These are phyloP conservation scores for Synchytrium microbalum DNA, from an alignment of 371 early-diverging fungal genomes.

Conservation along the genomic window DNA sequence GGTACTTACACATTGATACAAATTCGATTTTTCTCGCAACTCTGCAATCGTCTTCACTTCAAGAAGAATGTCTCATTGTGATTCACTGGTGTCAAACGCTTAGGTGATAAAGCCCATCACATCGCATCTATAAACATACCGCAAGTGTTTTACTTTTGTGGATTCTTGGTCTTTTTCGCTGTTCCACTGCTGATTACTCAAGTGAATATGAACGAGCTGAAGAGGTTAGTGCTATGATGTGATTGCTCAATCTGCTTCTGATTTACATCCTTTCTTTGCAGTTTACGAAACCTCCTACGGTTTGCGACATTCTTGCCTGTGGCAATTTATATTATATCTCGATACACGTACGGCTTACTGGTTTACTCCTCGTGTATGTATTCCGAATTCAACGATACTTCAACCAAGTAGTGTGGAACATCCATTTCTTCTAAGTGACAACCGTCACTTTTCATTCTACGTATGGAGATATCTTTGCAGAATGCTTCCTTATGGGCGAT, in stretches of 20 bases:
- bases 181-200: slow-evolving; percentile 6
- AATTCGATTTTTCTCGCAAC: no score
- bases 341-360: slow-evolving; percentile 14
- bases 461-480: slow-evolving; percentile 76
- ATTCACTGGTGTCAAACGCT: background rate
- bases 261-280: no score
- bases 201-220: background rate
- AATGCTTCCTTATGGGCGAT: slow-evolving; percentile 45
- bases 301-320: background rate
- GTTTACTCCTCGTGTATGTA: slow-evolving; percentile 9
- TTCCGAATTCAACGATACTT: no score
- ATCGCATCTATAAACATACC: slow-evolving; percentile 70
- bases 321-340: background rate
- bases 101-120: slow-evolving; percentile 83
- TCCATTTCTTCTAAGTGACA: slow-evolving; percentile 90
- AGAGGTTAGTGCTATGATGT: slow-evolving; percentile 6
- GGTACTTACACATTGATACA: slow-evolving; percentile 39
- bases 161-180: slow-evolving; percentile 49
- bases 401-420: slow-evolving; percentile 79
- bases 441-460: slow-evolving; percentile 92
- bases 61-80: background rate
- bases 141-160: slow-evolving; percentile 79
- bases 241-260: no score
- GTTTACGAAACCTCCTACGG: background rate
- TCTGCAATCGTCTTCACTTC: background rate